Conservation (phyloP, 495 filamentous ascomycete species). For the Penicillium psychrofluorescens region DNA sequence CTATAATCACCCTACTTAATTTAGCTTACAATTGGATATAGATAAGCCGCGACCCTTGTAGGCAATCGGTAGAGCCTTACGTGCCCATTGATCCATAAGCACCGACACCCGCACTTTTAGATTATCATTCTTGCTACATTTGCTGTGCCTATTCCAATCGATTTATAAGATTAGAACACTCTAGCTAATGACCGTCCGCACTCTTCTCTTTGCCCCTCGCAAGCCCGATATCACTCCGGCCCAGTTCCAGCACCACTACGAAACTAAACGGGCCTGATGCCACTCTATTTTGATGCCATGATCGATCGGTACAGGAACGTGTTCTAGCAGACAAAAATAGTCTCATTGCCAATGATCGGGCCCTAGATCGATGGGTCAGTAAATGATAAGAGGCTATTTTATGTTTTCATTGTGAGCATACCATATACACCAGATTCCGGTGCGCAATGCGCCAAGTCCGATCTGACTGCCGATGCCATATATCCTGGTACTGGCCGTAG, state of each 20-base stretch:
- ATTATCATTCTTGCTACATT: too few relatives aligned
- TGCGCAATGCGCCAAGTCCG: slow-evolving; percentile 14
- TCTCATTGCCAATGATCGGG: too few relatives aligned
- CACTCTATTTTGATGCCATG: background rate
- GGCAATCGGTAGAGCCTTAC: too few relatives aligned
- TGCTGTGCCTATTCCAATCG: background rate
- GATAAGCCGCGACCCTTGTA: too few relatives aligned
- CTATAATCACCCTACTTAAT: too few relatives aligned
- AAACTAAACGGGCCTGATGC: slow-evolving; percentile 2
- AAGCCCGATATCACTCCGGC: slow-evolving; percentile 20
- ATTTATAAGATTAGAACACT: background rate
- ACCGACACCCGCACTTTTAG: too few relatives aligned
- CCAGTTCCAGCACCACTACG: slow-evolving; percentile 26
- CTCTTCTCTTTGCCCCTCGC: slow-evolving; percentile 17
- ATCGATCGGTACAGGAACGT: too few relatives aligned
- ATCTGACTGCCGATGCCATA: slow-evolving; percentile 7
- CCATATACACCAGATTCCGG: slow-evolving; percentile 30
- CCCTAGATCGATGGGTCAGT: too few relatives aligned
- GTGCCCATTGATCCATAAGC: too few relatives aligned
- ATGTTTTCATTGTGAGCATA: background rate
- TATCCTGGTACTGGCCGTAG: slow-evolving; percentile 28
- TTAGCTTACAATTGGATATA: too few relatives aligned
- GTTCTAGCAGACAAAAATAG: too few relatives aligned
- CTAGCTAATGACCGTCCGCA: background rate
- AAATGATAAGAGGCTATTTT: too few relatives aligned